These are phyloP conservation scores for Piromyces finnis DNA, from an alignment of 192 early-diverging fungal species.

Conservation along the genomic window DNA sequence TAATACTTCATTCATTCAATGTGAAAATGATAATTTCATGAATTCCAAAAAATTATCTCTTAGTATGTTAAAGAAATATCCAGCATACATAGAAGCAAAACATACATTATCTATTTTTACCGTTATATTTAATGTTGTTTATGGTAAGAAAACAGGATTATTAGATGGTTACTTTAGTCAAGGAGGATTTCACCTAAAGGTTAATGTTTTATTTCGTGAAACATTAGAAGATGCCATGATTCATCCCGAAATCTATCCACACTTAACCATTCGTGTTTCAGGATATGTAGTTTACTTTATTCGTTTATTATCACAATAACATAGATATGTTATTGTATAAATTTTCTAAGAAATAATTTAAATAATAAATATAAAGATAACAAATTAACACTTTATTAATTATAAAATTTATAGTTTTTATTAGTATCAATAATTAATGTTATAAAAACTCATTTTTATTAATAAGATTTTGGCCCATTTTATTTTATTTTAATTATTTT, in stretches of 20 bases:
- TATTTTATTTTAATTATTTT: too few species aligned
- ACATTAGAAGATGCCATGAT: slow-evolving; percentile 7
- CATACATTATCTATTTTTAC: slow-evolving; percentile 5
- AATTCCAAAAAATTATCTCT: slow-evolving; percentile 4
- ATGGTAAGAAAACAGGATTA: slow-evolving; percentile 3
- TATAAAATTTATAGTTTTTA: too few species aligned
- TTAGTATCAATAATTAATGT: too few species aligned
- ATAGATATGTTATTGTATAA: slow-evolving; percentile 5
- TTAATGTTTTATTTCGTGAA: slow-evolving; percentile 4
- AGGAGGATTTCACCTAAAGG: slow-evolving; percentile 4
- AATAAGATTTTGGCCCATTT: too few species aligned
- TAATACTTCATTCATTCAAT: slow-evolving; percentile 6
- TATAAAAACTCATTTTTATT: too few species aligned
- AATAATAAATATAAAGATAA: too few species aligned
- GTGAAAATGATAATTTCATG: slow-evolving; percentile 6
- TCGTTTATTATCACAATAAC: slow-evolving; percentile 4
- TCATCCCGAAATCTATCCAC: slow-evolving; percentile 8
- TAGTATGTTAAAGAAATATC: slow-evolving; percentile 2
- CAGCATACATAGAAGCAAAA: slow-evolving; percentile 4
- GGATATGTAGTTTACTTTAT: slow-evolving; percentile 5
- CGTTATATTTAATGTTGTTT: slow-evolving; percentile 8
- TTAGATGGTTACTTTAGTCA: slow-evolving; percentile 7
- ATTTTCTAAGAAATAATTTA: neutral
- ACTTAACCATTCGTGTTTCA: slow-evolving; percentile 6
- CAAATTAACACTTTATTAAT: too few species aligned